These are phyloP conservation scores for Salisapilia sapeloensis DNA, from an alignment of 352 stramenopile genomes.

Conservation along the genomic window DNA sequence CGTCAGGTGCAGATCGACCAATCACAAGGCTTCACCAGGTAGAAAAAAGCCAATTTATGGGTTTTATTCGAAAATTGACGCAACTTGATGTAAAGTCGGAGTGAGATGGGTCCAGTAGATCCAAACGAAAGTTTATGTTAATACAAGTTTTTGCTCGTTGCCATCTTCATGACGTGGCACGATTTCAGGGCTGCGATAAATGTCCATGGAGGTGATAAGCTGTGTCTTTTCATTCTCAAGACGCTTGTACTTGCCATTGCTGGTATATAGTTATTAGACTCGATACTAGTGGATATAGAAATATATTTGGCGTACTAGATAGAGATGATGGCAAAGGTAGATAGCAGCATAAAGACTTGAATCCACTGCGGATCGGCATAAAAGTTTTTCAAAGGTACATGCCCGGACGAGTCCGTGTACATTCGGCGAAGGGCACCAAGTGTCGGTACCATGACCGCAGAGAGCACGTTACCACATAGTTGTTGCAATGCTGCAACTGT, in stretches of 20 bases:
- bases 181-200: too few relatives aligned
- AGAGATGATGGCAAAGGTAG: constrained; percentile 29
- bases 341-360: constrained; percentile 18
- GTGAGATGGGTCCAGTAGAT: too few relatives aligned
- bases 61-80: too few relatives aligned
- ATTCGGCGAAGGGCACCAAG: constrained; percentile 23
- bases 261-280: constrained; percentile 2
- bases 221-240: constrained; percentile 12
- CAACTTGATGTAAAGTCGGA: too few relatives aligned
- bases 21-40: too few relatives aligned
- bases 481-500: constrained; percentile 60
- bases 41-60: too few relatives aligned
- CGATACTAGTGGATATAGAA: background rate
- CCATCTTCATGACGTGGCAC: background rate
- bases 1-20: too few relatives aligned
- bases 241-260: constrained; percentile 37
- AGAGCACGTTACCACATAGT: constrained; percentile 63
- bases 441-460: constrained; percentile 30
- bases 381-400: constrained; percentile 15
- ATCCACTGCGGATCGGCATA: constrained; percentile 34
- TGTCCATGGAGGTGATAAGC: background rate
- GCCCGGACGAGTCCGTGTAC: constrained; percentile 10
- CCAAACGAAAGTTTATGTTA: too few relatives aligned
- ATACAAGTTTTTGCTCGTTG: constrained; percentile 1
- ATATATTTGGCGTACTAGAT: constrained; percentile 18